Evolutionary conservation across 2,329 filamentous ascomycete genomes (phyloP).

Genomic region (Byssoonygena ceratinophila): DNA sequence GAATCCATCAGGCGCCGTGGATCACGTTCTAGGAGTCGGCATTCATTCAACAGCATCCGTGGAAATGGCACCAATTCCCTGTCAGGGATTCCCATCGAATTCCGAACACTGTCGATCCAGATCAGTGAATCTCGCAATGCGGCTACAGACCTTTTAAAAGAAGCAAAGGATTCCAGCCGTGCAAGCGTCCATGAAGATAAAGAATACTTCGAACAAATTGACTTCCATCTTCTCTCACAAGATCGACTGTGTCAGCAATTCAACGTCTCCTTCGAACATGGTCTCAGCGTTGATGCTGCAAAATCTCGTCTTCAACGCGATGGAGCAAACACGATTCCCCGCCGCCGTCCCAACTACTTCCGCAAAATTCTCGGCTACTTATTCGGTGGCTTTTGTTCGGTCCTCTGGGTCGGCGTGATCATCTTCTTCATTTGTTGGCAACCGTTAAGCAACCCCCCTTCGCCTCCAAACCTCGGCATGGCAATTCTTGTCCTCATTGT

Average conservation of each 20-base stretch:
- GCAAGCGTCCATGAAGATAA: slow-evolving; percentile 27
- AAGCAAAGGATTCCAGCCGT: slow-evolving; percentile 9
- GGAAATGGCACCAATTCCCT: slow-evolving; percentile 13
- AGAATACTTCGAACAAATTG: slow-evolving; percentile 50
- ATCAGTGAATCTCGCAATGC: slow-evolving; percentile 31
- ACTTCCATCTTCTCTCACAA: slow-evolving; percentile 56
- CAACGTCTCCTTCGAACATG: slow-evolving; percentile 46
- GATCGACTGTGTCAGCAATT: slow-evolving; percentile 52
- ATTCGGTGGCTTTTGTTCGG: slow-evolving; percentile 68
- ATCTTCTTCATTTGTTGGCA: slow-evolving; percentile 70
- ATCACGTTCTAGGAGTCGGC: slow-evolving; percentile 10
- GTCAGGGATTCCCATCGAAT: slow-evolving; percentile 28
- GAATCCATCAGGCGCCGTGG: slow-evolving; percentile 4
- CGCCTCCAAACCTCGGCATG: slow-evolving; percentile 58
- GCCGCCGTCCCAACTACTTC: slow-evolving; percentile 52
- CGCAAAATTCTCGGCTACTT: slow-evolving; percentile 57
- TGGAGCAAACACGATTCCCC: slow-evolving; percentile 58
- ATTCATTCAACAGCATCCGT: slow-evolving; percentile 10
- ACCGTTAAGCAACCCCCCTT: slow-evolving; percentile 60
- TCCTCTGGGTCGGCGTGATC: slow-evolving; percentile 58
- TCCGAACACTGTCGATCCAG: slow-evolving; percentile 32
- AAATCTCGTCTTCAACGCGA: slow-evolving; percentile 49
- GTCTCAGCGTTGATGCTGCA: slow-evolving; percentile 51
- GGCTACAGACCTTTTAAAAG: slow-evolving; percentile 22
- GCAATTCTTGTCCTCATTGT: slow-evolving; percentile 65